These are phyloP conservation scores for Penicillium coffeae DNA, from an alignment of 495 filamentous ascomycete genomes.

Conservation along the genomic window DNA sequence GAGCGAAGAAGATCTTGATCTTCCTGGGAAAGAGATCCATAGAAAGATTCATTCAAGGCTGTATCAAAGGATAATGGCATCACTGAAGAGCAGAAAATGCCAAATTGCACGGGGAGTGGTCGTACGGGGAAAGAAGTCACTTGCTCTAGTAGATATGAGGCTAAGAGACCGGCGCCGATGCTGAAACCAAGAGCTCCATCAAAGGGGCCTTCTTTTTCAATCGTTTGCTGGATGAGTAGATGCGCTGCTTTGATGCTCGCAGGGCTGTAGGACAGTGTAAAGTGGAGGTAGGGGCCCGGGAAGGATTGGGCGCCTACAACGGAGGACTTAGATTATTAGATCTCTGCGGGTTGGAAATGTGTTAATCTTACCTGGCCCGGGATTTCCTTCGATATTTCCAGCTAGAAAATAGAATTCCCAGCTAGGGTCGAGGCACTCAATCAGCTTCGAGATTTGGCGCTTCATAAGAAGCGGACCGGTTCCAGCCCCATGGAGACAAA, in stretches of 20 bases:
- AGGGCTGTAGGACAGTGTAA: conserved; percentile 3
- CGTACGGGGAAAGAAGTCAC: neutral
- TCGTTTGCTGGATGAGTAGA: conserved; percentile 10
- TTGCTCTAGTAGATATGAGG: conserved; percentile 14
- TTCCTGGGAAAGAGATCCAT: neutral
- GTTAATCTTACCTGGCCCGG: conserved; percentile 10
- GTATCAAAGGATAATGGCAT: conserved; percentile 5
- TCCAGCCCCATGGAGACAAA: conserved; percentile 21
- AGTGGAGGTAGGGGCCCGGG: conserved; percentile 18
- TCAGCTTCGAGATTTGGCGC: conserved; percentile 11
- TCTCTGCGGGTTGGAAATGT: no score
- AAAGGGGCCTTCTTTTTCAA: conserved; percentile 20
- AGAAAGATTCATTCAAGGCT: neutral
- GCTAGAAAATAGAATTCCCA: conserved; percentile 18
- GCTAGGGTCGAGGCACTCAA: conserved; percentile 7
- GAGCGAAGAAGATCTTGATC: neutral
- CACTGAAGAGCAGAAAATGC: conserved; percentile 12
- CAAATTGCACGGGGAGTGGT: conserved; percentile 15
- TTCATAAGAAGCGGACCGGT: conserved; percentile 12
- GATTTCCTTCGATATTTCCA: conserved; percentile 7
- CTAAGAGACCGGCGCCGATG: conserved; percentile 9
- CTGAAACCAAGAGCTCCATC: conserved; percentile 21
- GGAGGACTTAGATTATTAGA: neutral
- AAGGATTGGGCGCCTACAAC: neutral
- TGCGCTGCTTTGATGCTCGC: conserved; percentile 8